phyloP scores from a whole-genome alignment of 306 rosid genomes.

The Vigna mungo region DNA sequence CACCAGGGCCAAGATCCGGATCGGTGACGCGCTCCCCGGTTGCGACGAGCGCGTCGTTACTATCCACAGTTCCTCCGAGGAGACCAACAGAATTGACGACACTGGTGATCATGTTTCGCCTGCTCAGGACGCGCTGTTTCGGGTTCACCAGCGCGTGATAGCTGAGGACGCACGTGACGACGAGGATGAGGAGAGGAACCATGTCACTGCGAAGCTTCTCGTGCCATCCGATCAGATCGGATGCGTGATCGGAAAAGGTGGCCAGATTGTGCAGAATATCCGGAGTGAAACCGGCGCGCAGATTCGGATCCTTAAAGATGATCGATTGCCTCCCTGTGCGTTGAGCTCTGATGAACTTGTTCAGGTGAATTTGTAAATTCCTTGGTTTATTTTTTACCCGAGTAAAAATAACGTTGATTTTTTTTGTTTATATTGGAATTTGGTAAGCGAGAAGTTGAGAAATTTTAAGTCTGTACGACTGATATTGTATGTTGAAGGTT shows the following conservation, averaged over 20 bases:
- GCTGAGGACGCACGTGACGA: conserved; percentile 67
- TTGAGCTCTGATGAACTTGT: conserved; percentile 89
- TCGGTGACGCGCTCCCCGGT: conserved; percentile 87
- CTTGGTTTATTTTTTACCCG: not conserved
- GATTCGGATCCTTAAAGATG: conserved; percentile 93
- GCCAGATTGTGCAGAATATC: conserved; percentile 89
- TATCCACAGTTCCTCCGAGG: conserved; percentile 73
- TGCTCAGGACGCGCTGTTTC: conserved; percentile 83
- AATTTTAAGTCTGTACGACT: not conserved
- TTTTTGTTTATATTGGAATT: conserved; percentile 16
- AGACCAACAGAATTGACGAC: conserved; percentile 70
- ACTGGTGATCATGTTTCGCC: conserved; percentile 67
- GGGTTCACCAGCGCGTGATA: conserved; percentile 82
- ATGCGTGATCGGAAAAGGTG: conserved; percentile 95
- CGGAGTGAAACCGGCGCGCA: conserved; percentile 92
- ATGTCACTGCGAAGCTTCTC: conserved; percentile 80
- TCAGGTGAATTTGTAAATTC: conserved; percentile 54
- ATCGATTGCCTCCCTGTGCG: conserved; percentile 85
- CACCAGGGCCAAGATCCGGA: conserved; percentile 89
- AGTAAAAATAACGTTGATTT: not conserved
- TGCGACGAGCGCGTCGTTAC: conserved; percentile 89
- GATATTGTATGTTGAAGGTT: not conserved
- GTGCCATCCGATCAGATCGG: conserved; percentile 99
- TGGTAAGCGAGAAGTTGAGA: not conserved
- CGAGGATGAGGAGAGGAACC: conserved; percentile 53